A percentile compares a stretch with the other conserved stretches of the same genome.
phyloP scores from a whole-genome alignment of 192 early-diverging fungal species.

The Physocladia obscura region DNA sequence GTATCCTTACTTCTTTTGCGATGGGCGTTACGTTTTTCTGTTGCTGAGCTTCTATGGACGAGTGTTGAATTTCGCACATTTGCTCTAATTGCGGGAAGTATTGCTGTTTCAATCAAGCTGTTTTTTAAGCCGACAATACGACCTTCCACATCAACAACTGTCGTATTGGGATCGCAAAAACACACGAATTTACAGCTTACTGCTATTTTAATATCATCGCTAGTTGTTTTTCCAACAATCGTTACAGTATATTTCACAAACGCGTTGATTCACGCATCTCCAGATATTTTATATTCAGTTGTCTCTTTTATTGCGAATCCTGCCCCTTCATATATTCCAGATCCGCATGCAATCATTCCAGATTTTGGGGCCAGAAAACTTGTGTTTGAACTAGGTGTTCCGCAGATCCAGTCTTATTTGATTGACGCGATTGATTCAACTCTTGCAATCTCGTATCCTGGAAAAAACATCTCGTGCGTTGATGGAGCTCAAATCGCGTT shows the following conservation, averaged over 20 bases:
- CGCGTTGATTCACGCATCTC: slow-evolving; percentile 5
- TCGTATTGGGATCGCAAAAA: neutral
- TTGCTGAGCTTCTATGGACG: neutral
- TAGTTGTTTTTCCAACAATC: neutral
- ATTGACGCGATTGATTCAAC: neutral
- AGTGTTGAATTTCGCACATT: neutral
- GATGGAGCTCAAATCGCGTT: slow-evolving; percentile 11
- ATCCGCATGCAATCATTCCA: neutral
- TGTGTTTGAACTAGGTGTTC: neutral
- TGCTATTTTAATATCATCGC: neutral
- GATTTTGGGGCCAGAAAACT: slow-evolving; percentile 1
- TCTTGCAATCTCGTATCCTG: slow-evolving; percentile 1
- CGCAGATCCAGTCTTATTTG: neutral
- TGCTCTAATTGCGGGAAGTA: neutral
- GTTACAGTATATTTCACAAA: slow-evolving; percentile 6
- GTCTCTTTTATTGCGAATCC: slow-evolving; percentile 17
- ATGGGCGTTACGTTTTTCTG: slow-evolving; percentile 10
- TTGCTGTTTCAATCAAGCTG: neutral
- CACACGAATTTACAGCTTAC: neutral
- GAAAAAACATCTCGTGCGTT: slow-evolving; percentile 12
- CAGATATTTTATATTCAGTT: slow-evolving; percentile 1
- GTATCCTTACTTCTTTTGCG: slow-evolving; percentile 3
- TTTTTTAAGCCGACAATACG: neutral
- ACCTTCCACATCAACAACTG: neutral
- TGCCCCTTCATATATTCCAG: neutral